Conservation (phyloP, 2,329 filamentous ascomycete species). For the Magnaporthiopsis poae region DNA sequence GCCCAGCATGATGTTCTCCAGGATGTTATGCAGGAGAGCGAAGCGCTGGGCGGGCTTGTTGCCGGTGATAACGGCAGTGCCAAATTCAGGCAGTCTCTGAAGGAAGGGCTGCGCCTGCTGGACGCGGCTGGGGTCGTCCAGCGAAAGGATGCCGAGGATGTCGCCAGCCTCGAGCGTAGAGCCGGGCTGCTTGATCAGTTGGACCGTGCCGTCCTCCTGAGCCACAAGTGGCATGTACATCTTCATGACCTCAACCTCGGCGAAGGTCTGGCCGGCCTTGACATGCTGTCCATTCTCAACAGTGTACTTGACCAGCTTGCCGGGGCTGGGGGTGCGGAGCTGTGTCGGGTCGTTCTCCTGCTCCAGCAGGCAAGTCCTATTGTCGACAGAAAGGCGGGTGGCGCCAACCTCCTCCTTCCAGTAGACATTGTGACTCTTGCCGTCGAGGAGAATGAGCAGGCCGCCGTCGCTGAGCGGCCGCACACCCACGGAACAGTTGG, state of each 20-base stretch:
- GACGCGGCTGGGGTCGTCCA: slow-evolving; percentile 90
- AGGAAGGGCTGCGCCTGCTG: slow-evolving; percentile 94
- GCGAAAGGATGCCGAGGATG: slow-evolving; percentile 89
- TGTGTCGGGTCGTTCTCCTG: slow-evolving; percentile 99
- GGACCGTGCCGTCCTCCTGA: slow-evolving; percentile 88
- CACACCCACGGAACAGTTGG: slow-evolving; percentile 87
- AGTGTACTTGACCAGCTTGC: slow-evolving; percentile 95
- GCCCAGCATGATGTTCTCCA: slow-evolving; percentile 79
- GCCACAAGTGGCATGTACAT: slow-evolving; percentile 99
- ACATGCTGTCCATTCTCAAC: slow-evolving; percentile 93
- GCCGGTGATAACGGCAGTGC: slow-evolving; percentile 76
- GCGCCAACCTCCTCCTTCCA: slow-evolving; percentile 98
- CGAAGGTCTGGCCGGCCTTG: slow-evolving; percentile 82
- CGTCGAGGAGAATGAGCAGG: slow-evolving; percentile 78
- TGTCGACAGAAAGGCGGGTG: slow-evolving; percentile 88
- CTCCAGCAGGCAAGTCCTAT: slow-evolving; percentile 95
- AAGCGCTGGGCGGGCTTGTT: slow-evolving; percentile 88
- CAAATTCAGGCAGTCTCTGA: slow-evolving; percentile 78
- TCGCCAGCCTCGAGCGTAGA: slow-evolving; percentile 96
- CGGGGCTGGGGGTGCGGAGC: slow-evolving; percentile 84
- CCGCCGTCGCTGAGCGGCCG: slow-evolving; percentile 89
- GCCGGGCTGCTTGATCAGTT: slow-evolving; percentile 97
- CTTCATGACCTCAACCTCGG: slow-evolving; percentile 99
- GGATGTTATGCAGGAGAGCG: slow-evolving; percentile 61
- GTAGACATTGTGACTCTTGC: slow-evolving; percentile 95